Evolutionary conservation across 371 early-diverging fungal genomes (phyloP), one percentile per base, ranked within the genome.

Genomic region (Rhizomucor pusillus): DNA sequence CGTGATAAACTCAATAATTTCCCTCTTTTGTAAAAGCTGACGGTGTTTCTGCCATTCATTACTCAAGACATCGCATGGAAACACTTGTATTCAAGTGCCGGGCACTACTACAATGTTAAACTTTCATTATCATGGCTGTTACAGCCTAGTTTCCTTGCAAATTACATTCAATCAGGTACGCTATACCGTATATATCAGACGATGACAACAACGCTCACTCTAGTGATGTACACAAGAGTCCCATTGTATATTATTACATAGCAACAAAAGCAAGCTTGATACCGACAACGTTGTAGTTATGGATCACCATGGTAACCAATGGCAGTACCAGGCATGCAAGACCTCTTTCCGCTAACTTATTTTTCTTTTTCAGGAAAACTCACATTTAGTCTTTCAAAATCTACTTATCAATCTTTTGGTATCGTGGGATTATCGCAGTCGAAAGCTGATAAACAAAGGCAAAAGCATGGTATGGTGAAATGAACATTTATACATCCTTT

Each of bases 371-470:
- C 52, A 70, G 77, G 77, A 35, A 67, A 61, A 23, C 54, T 85
- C 9, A 65, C 67, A 6, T 53, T 85, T 25, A 79, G 78, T 39
- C 51, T 85, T n/a, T 59, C 67, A 20, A 85, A 85, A 52, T 68
- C 79, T 23, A 71, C 81, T 0, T 83, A 79, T 46, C 81, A 85
- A 51, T 62, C 67, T 10, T 73, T 85, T 57, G 86, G 86, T 33
- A 58, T 85, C n/a, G 60, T 59, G 1, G 80, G 73, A 9, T 49
- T 59, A 14, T 54, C 47, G 18, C 59, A 61, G 56, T 53, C 59
- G 20, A 64, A 61, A 37, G 69, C 72, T 19, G 73, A 82, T 35
- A 57, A 59, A 16, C 53, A 69, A 37, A 62, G 73, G 9, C 78
- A 79, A 35, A 68, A 79, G 60, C 79, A 77, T 60, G 65, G 85